These are phyloP conservation scores for Penicillium sp. DNA, from an alignment of 2,329 filamentous ascomycete species.

Conservation along the genomic window DNA sequence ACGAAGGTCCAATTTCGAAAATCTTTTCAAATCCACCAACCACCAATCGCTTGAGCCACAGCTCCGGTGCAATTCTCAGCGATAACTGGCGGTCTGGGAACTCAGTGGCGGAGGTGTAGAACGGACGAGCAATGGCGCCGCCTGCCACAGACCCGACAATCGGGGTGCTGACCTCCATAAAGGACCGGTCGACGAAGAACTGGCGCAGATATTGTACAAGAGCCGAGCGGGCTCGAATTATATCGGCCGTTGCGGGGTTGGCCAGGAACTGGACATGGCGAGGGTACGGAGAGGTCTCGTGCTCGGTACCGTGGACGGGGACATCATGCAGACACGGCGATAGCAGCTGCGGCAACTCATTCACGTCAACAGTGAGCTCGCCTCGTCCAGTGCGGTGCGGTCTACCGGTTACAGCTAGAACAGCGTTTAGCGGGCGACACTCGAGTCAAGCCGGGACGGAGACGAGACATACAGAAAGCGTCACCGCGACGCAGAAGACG, in stretches of 20 bases:
- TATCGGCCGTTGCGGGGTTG: slow-evolving; percentile 58
- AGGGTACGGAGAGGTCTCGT: slow-evolving; percentile 63
- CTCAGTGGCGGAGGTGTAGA: slow-evolving; percentile 69
- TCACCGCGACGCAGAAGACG: slow-evolving; percentile 70
- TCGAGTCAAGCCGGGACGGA: slow-evolving; percentile 6
- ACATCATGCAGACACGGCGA: slow-evolving; percentile 72
- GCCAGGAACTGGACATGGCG: slow-evolving; percentile 82
- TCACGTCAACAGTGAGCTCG: slow-evolving; percentile 64
- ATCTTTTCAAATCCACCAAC: slow-evolving; percentile 79
- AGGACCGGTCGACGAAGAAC: slow-evolving; percentile 62
- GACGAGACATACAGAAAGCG: slow-evolving; percentile 62
- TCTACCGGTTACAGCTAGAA: slow-evolving; percentile 57
- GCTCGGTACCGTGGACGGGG: slow-evolving; percentile 60
- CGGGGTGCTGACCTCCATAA: slow-evolving; percentile 84
- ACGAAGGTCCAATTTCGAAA: slow-evolving; percentile 86
- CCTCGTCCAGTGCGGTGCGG: slow-evolving; percentile 63
- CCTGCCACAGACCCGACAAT: slow-evolving; percentile 73
- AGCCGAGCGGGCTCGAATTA: slow-evolving; percentile 62
- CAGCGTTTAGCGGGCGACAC: slow-evolving; percentile 4
- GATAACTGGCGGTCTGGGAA: slow-evolving; percentile 63
- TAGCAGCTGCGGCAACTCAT: slow-evolving; percentile 59
- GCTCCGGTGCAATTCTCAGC: slow-evolving; percentile 81
- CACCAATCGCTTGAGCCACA: slow-evolving; percentile 88
- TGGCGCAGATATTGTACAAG: slow-evolving; percentile 66
- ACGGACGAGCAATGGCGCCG: slow-evolving; percentile 81